Conservation (phyloP, 139 green algal species). For the Closterium sp. region DNA sequence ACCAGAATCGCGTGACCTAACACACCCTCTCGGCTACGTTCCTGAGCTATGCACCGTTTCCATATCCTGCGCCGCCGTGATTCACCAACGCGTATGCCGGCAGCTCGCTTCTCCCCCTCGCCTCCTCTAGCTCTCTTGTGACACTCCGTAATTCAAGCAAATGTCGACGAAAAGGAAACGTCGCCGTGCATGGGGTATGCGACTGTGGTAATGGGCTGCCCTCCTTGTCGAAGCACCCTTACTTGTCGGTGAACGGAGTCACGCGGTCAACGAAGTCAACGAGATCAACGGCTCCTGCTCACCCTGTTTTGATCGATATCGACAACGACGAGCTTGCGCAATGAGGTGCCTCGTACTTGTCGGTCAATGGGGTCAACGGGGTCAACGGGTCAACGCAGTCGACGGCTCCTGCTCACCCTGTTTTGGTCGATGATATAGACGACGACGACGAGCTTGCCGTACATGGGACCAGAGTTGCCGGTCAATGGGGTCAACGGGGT, state of each 20-base stretch:
- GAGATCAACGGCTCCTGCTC: constrained; percentile 9
- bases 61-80: neutral
- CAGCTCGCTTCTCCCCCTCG: neutral
- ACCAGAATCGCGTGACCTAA: neutral
- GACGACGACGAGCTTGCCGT: constrained; percentile 81
- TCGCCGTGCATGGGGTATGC: constrained; percentile 76
- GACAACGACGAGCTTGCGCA: constrained; percentile 84
- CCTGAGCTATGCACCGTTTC: neutral
- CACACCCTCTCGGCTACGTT: neutral
- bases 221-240: neutral
- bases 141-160: constrained; percentile 70
- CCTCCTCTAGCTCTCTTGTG: neutral
- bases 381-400: neutral
- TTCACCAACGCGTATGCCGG: neutral
- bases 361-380: neutral
- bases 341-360: too few relatives aligned
- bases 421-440: constrained; percentile 90
- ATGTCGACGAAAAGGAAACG: constrained; percentile 87
- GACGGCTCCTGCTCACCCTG: constrained; percentile 66
- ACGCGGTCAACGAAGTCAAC: neutral
- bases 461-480: constrained; percentile 68
- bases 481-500: neutral
- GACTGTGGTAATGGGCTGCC: constrained; percentile 80
- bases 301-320: constrained; percentile 94
- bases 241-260: neutral